Base-by-base conservation (phyloP, 2,329 filamentous ascomycete species). In the Hypoxylon sp. region DNA sequence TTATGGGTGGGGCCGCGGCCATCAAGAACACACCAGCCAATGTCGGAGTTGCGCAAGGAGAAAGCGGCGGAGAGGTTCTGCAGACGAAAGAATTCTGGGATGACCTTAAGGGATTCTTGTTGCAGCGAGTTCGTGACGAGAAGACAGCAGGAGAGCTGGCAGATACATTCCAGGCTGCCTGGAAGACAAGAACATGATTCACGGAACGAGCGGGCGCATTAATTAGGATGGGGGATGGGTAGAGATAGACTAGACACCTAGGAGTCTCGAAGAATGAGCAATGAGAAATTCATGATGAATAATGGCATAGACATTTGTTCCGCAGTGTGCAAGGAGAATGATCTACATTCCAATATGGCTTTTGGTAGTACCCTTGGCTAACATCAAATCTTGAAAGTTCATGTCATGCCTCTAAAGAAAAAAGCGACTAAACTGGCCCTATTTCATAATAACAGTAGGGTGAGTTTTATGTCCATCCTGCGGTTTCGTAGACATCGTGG, bases 81-180 rank as follows among this genome's bases (percentile, higher is more conserved):
- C 82, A 87, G 75, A 91, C 88, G 11, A 87, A 91, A 5, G 89
- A 86, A 60, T 99, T 99, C 77, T 99, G 96, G 96, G 81, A 81
- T 7, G 96, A 98, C 82, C 80, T 99, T 69, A 89, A 89, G 76
- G 91, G 87, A 0, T 98, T 95, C 79, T 78, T 99, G 78, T 82
- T 89, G 75, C 92, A 94, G 82, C 87, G 93, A 77, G 81, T 97
- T 74, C 89, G 91, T 79, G 91, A 97, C 77, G 89, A 89, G 75
- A 80, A 80, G 62, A 80, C 85, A 75, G 92, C 91, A 0, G 87
- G 87, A 72, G 87, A 89, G 73, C 79, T 95, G 74, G 86, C 86
- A 36, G 82, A 79, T 4, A 78, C 92, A 21, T 98, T 98, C 76
- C 91, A 87, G 79, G 82, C 82, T 48, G 91, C 90, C 46, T 96